phyloP scores from a whole-genome alignment of 352 stramenopile species.

The Pythium volutum region DNA sequence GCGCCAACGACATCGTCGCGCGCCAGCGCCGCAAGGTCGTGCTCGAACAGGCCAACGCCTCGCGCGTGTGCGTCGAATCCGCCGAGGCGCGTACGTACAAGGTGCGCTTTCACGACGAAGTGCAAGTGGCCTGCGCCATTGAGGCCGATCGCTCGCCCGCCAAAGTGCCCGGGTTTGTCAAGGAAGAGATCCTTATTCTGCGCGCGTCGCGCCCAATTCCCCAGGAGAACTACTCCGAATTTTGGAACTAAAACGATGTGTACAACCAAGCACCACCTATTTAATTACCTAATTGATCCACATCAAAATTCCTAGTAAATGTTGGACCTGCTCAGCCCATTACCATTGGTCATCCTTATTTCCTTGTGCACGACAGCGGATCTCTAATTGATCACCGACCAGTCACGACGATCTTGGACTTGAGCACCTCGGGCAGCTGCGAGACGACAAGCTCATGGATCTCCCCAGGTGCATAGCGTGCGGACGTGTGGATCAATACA shows the following conservation, averaged over 20 bases:
- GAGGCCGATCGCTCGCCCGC: conserved; percentile 54
- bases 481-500: conserved; percentile 76
- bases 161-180: conserved; percentile 60
- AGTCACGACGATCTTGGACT: conserved; percentile 39
- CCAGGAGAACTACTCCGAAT: conserved; percentile 73
- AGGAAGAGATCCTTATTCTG: conserved; percentile 77
- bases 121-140: conserved; percentile 23
- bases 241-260: conserved; percentile 56
- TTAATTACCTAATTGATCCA: conserved; percentile 5
- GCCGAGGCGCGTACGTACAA: conserved; percentile 20
- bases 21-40: conserved; percentile 62
- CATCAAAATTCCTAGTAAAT: conserved; percentile 1
- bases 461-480: conserved; percentile 43
- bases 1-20: conserved; percentile 73
- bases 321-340: background rate
- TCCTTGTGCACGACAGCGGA: background rate
- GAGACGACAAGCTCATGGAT: conserved; percentile 32
- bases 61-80: conserved; percentile 13
- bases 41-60: conserved; percentile 53
- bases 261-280: conserved; percentile 7
- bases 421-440: conserved; percentile 35
- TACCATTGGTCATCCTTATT: background rate
- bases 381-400: conserved; percentile 1
- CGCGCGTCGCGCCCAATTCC: conserved; percentile 70
- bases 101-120: conserved; percentile 51